Conservation (phyloP, 202 grass and related monocot species). For the Zoysia matrella region DNA sequence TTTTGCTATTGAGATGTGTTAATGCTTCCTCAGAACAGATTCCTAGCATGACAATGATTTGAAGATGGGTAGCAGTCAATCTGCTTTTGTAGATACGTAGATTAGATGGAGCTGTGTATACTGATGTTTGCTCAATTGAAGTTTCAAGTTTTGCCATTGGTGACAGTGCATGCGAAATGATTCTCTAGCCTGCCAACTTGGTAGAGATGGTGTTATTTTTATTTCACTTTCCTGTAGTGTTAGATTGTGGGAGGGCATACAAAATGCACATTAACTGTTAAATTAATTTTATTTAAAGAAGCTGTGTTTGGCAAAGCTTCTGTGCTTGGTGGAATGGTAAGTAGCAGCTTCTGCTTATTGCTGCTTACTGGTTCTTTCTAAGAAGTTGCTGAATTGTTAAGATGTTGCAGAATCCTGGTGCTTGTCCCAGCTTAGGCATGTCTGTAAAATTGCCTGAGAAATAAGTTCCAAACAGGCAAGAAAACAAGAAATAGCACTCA, state of each 20-base stretch:
- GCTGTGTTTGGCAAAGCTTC: no score
- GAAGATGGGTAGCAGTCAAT: slow-evolving; percentile 4
- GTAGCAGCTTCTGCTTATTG: no score
- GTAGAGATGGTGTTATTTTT: neutral
- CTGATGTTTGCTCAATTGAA: slow-evolving; percentile 1
- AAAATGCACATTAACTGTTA: slow-evolving; percentile 8
- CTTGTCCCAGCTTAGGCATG: no score
- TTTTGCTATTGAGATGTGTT: slow-evolving; percentile 19
- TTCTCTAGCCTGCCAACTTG: neutral
- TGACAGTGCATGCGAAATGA: neutral
- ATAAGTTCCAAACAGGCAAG: no score
- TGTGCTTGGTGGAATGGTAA: no score
- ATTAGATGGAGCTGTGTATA: neutral
- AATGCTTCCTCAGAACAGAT: slow-evolving; percentile 2
- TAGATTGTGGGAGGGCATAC: neutral
- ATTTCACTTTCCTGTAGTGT: neutral
- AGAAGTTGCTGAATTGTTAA: no score
- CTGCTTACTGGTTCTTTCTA: no score
- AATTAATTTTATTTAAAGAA: no score
- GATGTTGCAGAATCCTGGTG: no score
- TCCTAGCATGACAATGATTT: slow-evolving; percentile 10
- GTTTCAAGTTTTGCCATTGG: neutral
- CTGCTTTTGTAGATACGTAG: neutral
- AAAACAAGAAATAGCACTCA: neutral
- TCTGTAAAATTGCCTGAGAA: no score